A percentile compares a stretch with the other conserved stretches of the same genome.
phyloP scores from a whole-genome alignment of 441 rosid genomes.

The Syzygium syzygioides region DNA sequence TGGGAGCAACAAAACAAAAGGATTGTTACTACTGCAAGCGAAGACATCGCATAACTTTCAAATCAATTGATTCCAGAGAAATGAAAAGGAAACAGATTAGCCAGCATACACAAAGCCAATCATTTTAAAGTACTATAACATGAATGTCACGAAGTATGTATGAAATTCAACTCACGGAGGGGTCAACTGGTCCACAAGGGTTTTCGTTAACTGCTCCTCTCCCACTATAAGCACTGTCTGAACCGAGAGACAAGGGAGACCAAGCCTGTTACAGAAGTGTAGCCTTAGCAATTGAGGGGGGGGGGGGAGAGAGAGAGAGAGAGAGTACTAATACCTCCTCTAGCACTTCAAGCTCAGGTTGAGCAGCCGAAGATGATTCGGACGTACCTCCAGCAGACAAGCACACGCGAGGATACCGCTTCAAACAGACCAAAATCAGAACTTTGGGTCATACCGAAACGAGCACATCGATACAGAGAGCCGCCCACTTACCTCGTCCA shows the following conservation, averaged over 20 bases:
- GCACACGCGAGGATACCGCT: conserved; percentile 59
- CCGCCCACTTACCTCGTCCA: conserved; percentile 42
- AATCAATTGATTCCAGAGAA: neutral
- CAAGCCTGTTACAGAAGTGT: conserved; percentile 37
- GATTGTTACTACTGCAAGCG: neutral
- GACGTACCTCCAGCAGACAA: conserved; percentile 18
- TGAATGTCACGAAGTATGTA: neutral
- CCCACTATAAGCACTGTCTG: conserved; percentile 30
- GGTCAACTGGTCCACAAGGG: conserved; percentile 28
- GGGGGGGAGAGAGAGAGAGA: neutral
- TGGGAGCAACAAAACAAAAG: neutral
- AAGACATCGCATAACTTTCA: neutral
- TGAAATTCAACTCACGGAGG: conserved; percentile 25
- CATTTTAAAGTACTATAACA: neutral
- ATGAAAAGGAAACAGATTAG: neutral
- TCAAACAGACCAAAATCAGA: neutral
- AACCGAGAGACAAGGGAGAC: conserved; percentile 53
- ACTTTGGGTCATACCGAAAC: neutral
- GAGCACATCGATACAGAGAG: neutral
- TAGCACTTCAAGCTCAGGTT: conserved; percentile 27
- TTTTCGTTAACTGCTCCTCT: conserved; percentile 27
- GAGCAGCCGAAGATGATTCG: conserved; percentile 4
- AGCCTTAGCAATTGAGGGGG: neutral
- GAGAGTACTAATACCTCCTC: conserved; percentile 40
- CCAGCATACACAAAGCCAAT: neutral